Evolutionary conservation across 352 stramenopile genomes (phyloP).

Genomic region (Heterotrichella gracilis): DNA sequence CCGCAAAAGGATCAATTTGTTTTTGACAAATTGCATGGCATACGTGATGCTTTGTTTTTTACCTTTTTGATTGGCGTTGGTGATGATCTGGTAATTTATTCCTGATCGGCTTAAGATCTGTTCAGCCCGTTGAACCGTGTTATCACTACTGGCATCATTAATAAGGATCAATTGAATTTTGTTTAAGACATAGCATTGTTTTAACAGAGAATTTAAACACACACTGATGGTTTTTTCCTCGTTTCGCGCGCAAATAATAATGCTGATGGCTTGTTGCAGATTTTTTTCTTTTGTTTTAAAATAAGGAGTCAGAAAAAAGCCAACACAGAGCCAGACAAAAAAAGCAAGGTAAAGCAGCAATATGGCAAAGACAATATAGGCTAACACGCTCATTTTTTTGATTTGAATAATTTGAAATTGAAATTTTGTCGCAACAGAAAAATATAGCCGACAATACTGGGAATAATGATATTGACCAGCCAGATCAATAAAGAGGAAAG

Average conservation of each 20-base stretch:
- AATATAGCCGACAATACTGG: neutral
- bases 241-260: neutral
- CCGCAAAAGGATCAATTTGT: neutral
- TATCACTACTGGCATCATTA: neutral
- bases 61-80: neutral
- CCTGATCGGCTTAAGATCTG: neutral
- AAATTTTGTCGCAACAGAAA: slow-evolving; percentile 3
- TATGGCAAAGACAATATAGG: neutral
- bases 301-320: neutral
- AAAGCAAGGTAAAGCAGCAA: neutral
- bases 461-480: neutral
- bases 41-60: neutral
- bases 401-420: neutral
- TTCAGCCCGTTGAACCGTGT: neutral
- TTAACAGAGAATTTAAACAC: neutral
- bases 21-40: neutral
- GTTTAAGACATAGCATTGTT: neutral
- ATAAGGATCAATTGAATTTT: neutral
- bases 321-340: neutral
- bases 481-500: neutral
- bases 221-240: neutral
- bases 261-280: neutral
- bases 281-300: neutral
- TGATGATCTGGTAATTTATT: neutral
- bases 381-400: neutral